Evolutionary conservation across 768 basidiomycete genomes (phyloP), one percentile per base, ranked within the genome.

Genomic region (Tulasnella sp.): DNA sequence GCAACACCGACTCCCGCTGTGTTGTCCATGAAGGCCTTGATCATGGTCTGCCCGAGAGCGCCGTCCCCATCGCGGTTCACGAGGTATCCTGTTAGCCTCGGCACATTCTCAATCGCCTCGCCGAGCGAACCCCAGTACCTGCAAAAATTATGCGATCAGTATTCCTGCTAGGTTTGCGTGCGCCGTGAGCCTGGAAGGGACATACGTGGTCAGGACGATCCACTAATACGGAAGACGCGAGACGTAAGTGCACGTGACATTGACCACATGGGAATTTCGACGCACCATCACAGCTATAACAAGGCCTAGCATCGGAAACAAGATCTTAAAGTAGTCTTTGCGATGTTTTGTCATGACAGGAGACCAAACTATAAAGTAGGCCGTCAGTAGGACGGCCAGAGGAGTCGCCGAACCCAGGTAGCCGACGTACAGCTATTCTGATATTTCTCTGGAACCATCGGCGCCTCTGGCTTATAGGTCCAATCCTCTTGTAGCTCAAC

Each of bases 21-120:
- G 47, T 68, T 67, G 24, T 44, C 45, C n/a, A 58, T 51, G 42
- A 74, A 67, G 3, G 66, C 68, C 11, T 66, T 60, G 24, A 67
- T 60, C 24, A 77, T 63, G 3, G 65, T 63, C 21, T 65, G 63
- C 11, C 58, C 58, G 19, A 59, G 58, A 4, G 58, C 47, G 15
- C 58, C 58, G 30, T 59, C 48, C 41, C 55, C 55, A 38, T 59
- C 58, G 27, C 58, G 49, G 32, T 59, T 59, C 44, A 59, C 49
- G 26, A 59, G 27, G 29, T 29, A 50, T 19, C 58, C 58, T 34
- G 47, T 48, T 19, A 59, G 21, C 13, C 50, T 29, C 3, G 58
- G 58, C 15, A 59, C 45, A 41, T 59, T 44, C 7, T 50, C 19
- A 11, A 29, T 21, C 4, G 45, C 34, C 34, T 48, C 45, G 24